A percentile compares a stretch with the other conserved stretches of the same genome.
Evolutionary conservation across 257 asterid species (phyloP).

Genomic region (Jacaranda mimosifolia): DNA sequence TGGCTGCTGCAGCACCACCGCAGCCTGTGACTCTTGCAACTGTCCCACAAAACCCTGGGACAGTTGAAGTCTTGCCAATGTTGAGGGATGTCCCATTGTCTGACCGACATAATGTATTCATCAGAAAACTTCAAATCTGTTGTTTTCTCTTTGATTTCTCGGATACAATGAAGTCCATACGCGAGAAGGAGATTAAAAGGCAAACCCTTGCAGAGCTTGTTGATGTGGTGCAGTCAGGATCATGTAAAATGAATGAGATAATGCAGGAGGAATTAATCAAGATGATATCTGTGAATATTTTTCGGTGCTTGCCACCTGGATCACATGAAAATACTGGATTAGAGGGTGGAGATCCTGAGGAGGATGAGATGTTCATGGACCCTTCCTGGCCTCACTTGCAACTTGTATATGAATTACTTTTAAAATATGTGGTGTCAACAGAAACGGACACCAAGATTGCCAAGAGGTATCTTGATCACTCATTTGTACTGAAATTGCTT

Average conservation of each 20-base stretch:
- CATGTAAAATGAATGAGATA: conserved; percentile 81
- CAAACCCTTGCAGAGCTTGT: conserved; percentile 85
- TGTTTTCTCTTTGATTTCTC: conserved; percentile 71
- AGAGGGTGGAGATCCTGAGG: conserved; percentile 76
- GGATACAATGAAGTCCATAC: conserved; percentile 62
- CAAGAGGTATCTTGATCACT: conserved; percentile 85
- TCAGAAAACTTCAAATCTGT: conserved; percentile 75
- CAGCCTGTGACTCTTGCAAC: conserved; percentile 56
- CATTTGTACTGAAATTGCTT: conserved; percentile 76
- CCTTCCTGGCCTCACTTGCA: conserved; percentile 94
- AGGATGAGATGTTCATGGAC: conserved; percentile 85
- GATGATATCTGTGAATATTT: conserved; percentile 79
- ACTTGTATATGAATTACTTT: conserved; percentile 72
- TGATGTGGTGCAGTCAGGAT: conserved; percentile 75
- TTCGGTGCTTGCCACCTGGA: conserved; percentile 84
- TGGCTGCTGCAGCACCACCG: conserved; percentile 50
- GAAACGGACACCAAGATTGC: conserved; percentile 84
- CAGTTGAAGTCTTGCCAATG: conserved; percentile 77
- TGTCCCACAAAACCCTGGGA: conserved; percentile 58
- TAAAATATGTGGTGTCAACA: conserved; percentile 71
- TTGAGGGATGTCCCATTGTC: conserved; percentile 75
- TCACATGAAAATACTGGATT: conserved; percentile 66
- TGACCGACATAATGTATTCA: conserved; percentile 76
- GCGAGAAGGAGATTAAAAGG: conserved; percentile 91
- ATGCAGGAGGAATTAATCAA: conserved; percentile 88